Evolutionary conservation across 1,284 basidiomycete species (phyloP).

Genomic region (Puccinia novopanici): DNA sequence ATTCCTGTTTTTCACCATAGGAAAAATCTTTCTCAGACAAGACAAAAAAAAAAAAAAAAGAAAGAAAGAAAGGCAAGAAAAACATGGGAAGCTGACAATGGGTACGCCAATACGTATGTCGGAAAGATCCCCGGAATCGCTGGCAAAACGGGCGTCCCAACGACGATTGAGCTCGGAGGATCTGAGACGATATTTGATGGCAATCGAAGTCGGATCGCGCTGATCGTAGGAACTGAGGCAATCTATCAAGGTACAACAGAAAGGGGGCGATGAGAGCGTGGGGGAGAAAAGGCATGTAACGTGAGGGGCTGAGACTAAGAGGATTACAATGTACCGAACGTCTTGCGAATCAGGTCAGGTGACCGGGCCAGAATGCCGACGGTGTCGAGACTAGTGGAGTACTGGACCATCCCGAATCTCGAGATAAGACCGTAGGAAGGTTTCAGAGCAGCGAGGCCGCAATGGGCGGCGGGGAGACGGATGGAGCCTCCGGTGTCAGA

Average conservation of each 20-base stretch:
- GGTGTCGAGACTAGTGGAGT: conserved; percentile 91
- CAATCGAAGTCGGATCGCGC: conserved; percentile 36
- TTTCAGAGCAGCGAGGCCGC: conserved; percentile 86
- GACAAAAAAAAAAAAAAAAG: not conserved
- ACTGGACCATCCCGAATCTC: conserved; percentile 88
- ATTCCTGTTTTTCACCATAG: conserved; percentile 11
- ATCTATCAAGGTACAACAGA: conserved; percentile 11
- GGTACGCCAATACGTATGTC: conserved; percentile 30
- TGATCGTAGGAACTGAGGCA: conserved; percentile 10
- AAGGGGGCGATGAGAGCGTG: not conserved
- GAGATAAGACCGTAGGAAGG: conserved; percentile 91
- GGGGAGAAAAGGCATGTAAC: not conserved
- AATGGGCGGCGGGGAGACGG: conserved; percentile 88
- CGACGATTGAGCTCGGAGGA: not conserved
- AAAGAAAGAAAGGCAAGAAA: too few relatives aligned
- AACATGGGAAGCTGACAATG: too few relatives aligned
- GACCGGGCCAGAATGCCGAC: conserved; percentile 76
- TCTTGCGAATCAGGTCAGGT: conserved; percentile 63
- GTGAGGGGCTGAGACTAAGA: not conserved
- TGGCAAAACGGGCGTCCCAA: not conserved
- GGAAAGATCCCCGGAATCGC: conserved; percentile 18
- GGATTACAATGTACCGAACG: conserved; percentile 67
- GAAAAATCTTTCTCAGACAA: not conserved
- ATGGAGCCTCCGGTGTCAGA: conserved; percentile 96
- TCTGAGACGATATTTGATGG: not conserved